phyloP scores from a whole-genome alignment of 345 rosid species.

The Geranium rotundifolium region DNA sequence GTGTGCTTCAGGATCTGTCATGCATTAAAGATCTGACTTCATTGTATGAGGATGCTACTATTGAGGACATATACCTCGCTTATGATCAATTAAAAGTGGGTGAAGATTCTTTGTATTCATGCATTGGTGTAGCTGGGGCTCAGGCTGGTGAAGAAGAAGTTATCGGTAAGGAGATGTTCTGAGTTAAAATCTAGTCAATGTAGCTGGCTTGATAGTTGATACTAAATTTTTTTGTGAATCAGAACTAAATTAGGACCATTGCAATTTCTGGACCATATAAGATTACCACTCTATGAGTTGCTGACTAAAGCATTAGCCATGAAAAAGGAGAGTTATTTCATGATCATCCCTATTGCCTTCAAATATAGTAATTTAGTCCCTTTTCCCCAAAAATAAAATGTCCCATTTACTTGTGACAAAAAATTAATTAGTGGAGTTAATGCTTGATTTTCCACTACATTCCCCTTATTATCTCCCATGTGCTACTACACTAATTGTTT shows the following conservation, averaged over 20 bases:
- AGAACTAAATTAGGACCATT: neutral
- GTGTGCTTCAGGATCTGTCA: slow-evolving; percentile 59
- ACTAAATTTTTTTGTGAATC: neutral
- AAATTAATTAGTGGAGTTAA: too few species aligned
- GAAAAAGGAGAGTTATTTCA: too few species aligned
- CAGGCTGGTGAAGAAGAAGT: slow-evolving; percentile 67
- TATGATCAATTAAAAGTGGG: slow-evolving; percentile 78
- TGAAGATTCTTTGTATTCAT: slow-evolving; percentile 75
- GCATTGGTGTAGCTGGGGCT: slow-evolving; percentile 89
- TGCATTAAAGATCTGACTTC: slow-evolving; percentile 82
- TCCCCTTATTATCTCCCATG: too few species aligned
- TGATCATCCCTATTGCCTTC: neutral
- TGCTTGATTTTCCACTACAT: too few species aligned
- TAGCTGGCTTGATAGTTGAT: neutral
- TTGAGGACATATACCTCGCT: slow-evolving; percentile 80
- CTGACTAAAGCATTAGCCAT: neutral
- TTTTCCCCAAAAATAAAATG: neutral
- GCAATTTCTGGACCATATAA: too few species aligned
- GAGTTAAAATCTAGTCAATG: neutral
- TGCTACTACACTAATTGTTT: too few species aligned
- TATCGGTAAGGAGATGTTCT: slow-evolving; percentile 23
- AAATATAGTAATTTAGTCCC: neutral
- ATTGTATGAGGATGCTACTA: slow-evolving; percentile 74
- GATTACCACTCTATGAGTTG: neutral
- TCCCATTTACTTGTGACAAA: too few species aligned